Conservation (phyloP, 2,329 filamentous ascomycete species). For the Diplodia sapinea region DNA sequence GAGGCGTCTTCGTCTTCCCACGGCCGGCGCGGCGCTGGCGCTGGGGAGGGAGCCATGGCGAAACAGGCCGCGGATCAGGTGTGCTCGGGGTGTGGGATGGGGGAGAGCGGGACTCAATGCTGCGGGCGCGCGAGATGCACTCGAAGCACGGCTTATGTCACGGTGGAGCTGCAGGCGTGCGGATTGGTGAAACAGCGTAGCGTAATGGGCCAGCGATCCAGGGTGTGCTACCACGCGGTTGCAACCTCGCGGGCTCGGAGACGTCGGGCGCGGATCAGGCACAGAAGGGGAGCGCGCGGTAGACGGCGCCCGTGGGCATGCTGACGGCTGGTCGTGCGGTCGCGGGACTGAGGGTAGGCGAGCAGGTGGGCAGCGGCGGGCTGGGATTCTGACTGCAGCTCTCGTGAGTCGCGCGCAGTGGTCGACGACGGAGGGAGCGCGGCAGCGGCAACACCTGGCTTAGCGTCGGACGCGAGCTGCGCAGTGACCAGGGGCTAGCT, state of each 20-base stretch:
- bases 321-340: constrained; percentile 16
- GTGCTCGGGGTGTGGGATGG: constrained; percentile 21
- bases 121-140: constrained; percentile 24
- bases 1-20: constrained; percentile 30
- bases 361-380: background rate
- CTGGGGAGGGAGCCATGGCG: constrained; percentile 26
- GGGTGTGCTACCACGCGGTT: constrained; percentile 26
- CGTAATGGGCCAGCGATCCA: constrained; percentile 31
- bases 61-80: constrained; percentile 21
- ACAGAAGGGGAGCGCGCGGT: constrained; percentile 26
- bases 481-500: constrained; percentile 7
- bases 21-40: constrained; percentile 8
- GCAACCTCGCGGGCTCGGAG: constrained; percentile 21
- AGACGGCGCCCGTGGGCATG: constrained; percentile 9
- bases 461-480: constrained; percentile 5
- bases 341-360: constrained; percentile 3
- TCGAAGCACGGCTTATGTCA: constrained; percentile 29
- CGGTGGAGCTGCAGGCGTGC: constrained; percentile 31
- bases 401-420: constrained; percentile 25
- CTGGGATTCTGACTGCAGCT: constrained; percentile 28
- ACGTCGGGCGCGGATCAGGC: constrained; percentile 24
- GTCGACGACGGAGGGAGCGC: constrained; percentile 3
- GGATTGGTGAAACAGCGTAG: constrained; percentile 30
- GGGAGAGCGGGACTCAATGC: constrained; percentile 26
- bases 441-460: constrained; percentile 1